These are phyloP conservation scores for Carex kokanica DNA, from an alignment of 176 grass and related monocot species.

Conservation along the genomic window DNA sequence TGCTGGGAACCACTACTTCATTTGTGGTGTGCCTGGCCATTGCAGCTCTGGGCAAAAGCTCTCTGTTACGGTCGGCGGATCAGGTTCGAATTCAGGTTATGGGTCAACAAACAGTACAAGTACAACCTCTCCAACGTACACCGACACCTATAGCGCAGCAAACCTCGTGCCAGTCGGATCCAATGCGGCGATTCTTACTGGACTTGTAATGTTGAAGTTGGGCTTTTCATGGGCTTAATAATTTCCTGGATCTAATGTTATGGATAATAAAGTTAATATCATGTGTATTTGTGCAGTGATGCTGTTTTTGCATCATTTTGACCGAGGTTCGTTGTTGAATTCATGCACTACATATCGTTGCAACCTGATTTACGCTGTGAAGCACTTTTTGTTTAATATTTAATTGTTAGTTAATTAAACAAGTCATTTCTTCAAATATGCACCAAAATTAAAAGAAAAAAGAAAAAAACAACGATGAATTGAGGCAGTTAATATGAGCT, in stretches of 20 bases:
- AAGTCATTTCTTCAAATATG: neutral
- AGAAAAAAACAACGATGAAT: neutral
- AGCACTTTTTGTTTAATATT: too few relatives aligned
- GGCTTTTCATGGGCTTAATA: neutral
- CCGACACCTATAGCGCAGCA: neutral
- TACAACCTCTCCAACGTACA: neutral
- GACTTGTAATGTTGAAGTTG: neutral
- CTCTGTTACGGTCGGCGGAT: slow-evolving; percentile 34
- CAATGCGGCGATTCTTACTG: neutral
- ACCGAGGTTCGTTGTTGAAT: neutral
- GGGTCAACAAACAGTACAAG: neutral
- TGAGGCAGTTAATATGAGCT: neutral
- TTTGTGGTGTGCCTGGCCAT: slow-evolving; percentile 51
- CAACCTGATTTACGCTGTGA: neutral
- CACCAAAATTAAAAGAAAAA: neutral
- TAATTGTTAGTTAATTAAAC: neutral
- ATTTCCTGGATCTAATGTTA: neutral
- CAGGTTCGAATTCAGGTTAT: slow-evolving; percentile 32
- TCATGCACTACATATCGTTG: neutral
- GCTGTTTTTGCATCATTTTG: neutral
- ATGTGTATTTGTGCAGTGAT: neutral
- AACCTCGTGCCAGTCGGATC: neutral
- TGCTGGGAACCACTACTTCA: slow-evolving; percentile 53
- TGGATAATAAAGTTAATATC: neutral
- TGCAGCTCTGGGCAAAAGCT: slow-evolving; percentile 69